Evolutionary conservation across 805 yeast genomes (phyloP), one percentile per base, ranked within the genome.

Genomic region (Candida lessepsii): DNA sequence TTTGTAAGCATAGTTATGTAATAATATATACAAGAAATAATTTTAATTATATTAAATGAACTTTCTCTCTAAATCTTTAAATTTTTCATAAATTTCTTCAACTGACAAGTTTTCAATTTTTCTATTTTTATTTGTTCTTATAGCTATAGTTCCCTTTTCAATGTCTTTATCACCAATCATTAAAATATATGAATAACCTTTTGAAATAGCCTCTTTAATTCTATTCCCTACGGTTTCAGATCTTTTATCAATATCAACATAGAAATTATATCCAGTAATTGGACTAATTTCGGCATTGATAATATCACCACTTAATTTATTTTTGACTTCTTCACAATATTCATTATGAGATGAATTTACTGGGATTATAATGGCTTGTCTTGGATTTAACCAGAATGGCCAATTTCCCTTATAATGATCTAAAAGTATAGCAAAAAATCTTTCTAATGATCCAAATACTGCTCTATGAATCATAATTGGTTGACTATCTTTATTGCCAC

Each of bases 381-480:
- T 73, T 5, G 98, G 97, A 48, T 83, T 87, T 31, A 93, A 57
- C 99, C 99, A 93, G 58, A 93, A 89, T 8, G 99, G 99, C 98
- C 98, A 93, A 50, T 83, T 82, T 0, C 98, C 99, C 41, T 78
- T 77, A 58, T 81, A 87, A 49, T 90, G 95, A 58, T 93, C 98
- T 38, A 93, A 80, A 45, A 93, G 67, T 44, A 93, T 76, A 1
- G 98, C 96, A 64, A 93, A 65, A 56, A 93, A 93, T 53, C 99
- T 72, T 60, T 93, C 99, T 7, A 93, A 71, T 0, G 97, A 89
- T 0, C 99, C 99, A 58, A 88, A 87, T 2, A 91, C 88, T 0
- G 99, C 99, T 41, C 99, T 73, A 57, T 93, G 99, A 21, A 93
- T 78, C 88, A 93, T 80, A n/a, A 93, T 91, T 2, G 99, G 99